These are phyloP conservation scores for Aspergillus floridensis DNA, from an alignment of 2,329 filamentous ascomycete genomes.

Conservation along the genomic window DNA sequence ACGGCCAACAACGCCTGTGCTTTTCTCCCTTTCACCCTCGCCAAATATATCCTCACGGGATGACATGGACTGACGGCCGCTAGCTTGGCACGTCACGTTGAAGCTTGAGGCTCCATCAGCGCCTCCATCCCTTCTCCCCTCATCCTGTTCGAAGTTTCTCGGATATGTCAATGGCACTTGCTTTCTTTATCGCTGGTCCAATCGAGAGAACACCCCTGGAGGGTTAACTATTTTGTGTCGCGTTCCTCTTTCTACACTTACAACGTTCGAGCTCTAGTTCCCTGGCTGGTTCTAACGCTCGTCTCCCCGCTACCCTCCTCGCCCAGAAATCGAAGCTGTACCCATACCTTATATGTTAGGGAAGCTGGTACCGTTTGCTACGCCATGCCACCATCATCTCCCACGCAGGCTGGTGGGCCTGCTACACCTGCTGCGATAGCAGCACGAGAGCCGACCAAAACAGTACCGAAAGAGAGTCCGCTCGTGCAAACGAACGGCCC, in stretches of 20 bases:
- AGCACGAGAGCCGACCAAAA: constrained; percentile 30
- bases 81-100: neutral
- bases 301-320: neutral
- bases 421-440: constrained; percentile 21
- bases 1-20: neutral
- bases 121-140: neutral
- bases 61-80: constrained; percentile 11
- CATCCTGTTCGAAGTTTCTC: neutral
- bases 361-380: neutral
- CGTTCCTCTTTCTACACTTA: constrained; percentile 18
- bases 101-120: constrained; percentile 6
- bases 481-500: constrained; percentile 17
- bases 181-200: constrained; percentile 20
- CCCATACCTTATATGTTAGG: constrained; percentile 10
- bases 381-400: constrained; percentile 17
- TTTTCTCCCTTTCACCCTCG: neutral
- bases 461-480: constrained; percentile 20
- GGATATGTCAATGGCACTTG: constrained; percentile 27
- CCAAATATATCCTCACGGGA: neutral
- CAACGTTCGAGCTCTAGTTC: neutral
- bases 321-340: constrained; percentile 9
- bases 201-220: constrained; percentile 26
- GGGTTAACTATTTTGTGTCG: constrained; percentile 21
- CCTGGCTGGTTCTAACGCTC: neutral
- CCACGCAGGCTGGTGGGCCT: constrained; percentile 24